Conservation (phyloP, 805 yeast genomes). For the Ogataea trehaloabstinens region DNA sequence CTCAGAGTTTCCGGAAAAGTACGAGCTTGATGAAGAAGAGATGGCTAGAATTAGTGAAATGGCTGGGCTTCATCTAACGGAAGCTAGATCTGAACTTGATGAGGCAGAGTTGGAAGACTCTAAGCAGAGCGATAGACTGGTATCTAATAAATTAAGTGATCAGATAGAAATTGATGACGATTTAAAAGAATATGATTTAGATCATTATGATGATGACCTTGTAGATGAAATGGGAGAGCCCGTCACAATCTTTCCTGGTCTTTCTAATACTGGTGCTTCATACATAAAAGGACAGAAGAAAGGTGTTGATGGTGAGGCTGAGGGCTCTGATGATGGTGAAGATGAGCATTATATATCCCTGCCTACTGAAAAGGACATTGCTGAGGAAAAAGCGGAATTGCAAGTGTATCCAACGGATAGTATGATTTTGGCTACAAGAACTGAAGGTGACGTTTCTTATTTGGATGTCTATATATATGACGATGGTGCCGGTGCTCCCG, state of each 20-base stretch:
- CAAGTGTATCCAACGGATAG: slow-evolving; percentile 90
- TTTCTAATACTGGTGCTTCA: slow-evolving; percentile 55
- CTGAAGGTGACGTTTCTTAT: slow-evolving; percentile 92
- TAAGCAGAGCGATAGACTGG: slow-evolving; percentile 28
- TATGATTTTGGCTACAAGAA: slow-evolving; percentile 84
- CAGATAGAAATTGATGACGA: slow-evolving; percentile 76
- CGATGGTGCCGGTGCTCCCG: slow-evolving; percentile 85
- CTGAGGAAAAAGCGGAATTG: slow-evolving; percentile 79
- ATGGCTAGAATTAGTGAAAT: slow-evolving; percentile 84
- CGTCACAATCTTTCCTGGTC: slow-evolving; percentile 69
- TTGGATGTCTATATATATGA: slow-evolving; percentile 93
- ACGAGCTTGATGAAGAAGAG: slow-evolving; percentile 87
- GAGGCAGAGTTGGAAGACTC: slow-evolving; percentile 28
- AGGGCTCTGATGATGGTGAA: slow-evolving; percentile 37
- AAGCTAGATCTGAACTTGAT: slow-evolving; percentile 64
- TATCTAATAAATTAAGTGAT: slow-evolving; percentile 35
- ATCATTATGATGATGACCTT: slow-evolving; percentile 73
- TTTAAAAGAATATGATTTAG: slow-evolving; percentile 82
- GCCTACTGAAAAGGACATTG: slow-evolving; percentile 59
- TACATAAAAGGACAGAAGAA: slow-evolving; percentile 46
- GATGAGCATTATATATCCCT: slow-evolving; percentile 64
- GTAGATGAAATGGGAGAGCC: slow-evolving; percentile 53
- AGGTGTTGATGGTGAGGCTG: background rate
- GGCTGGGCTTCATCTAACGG: slow-evolving; percentile 79
- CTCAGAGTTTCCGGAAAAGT: slow-evolving; percentile 85